These are phyloP conservation scores for Arthromyces matolae DNA, from an alignment of 768 basidiomycete species.

Conservation along the genomic window DNA sequence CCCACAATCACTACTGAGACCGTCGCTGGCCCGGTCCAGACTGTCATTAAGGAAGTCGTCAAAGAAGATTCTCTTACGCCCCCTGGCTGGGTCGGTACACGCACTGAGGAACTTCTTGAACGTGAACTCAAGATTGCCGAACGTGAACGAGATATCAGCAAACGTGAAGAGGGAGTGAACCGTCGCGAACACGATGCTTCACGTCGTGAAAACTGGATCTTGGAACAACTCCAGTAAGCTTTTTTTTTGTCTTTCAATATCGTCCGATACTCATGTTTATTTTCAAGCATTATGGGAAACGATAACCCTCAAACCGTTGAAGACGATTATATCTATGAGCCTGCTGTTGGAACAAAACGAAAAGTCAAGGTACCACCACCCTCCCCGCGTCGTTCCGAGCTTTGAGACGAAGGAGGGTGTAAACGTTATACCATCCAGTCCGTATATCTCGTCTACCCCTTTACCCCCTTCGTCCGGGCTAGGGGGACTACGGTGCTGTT, in stretches of 20 bases:
- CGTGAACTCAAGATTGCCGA: conserved; percentile 84
- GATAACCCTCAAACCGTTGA: conserved; percentile 64
- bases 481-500: conserved; percentile 78
- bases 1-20: conserved; percentile 54
- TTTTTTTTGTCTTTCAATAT: no score
- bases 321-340: conserved; percentile 81
- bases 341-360: conserved; percentile 58
- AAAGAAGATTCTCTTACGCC: conserved; percentile 77
- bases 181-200: conserved; percentile 84
- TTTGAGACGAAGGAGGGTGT: conserved; percentile 89
- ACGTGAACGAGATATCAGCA: conserved; percentile 81
- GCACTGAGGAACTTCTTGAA: conserved; percentile 78
- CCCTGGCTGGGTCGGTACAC: conserved; percentile 75
- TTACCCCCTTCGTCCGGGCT: conserved; percentile 86
- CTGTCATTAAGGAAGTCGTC: conserved; percentile 84
- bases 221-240: conserved; percentile 85
- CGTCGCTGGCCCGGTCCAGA: conserved; percentile 56
- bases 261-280: conserved; percentile 2
- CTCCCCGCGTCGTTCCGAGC: conserved; percentile 83
- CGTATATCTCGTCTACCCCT: conserved; percentile 57
- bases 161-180: conserved; percentile 82
- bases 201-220: conserved; percentile 85
- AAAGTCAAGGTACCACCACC: conserved; percentile 91
- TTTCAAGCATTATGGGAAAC: conserved; percentile 50
- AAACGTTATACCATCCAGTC: conserved; percentile 59